Percentiles rank a stretch among this genome's conserved stretches.
phyloP scores from a whole-genome alignment of 2,329 filamentous ascomycete species.

The Xylaria sp. region DNA sequence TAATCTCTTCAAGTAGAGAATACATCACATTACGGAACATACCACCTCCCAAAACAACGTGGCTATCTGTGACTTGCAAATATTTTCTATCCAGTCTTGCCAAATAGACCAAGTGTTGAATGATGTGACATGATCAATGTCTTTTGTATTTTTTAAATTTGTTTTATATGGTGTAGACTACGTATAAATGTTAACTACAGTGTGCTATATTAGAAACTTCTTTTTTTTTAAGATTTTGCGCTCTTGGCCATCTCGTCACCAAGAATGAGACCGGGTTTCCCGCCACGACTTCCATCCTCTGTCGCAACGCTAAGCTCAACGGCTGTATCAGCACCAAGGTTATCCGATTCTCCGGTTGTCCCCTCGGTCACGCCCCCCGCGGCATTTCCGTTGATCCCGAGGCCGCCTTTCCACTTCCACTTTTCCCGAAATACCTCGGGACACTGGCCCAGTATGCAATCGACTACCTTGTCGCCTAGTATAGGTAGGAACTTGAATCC shows the following conservation, averaged over 20 bases:
- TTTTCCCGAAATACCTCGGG: conserved; percentile 64
- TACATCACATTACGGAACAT: conserved; percentile 32
- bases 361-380: conserved; percentile 59
- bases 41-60: neutral
- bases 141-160: neutral
- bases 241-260: conserved; percentile 47
- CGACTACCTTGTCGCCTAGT: conserved; percentile 70
- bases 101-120: neutral
- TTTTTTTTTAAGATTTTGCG: conserved; percentile 4
- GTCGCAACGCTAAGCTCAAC: conserved; percentile 57
- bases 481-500: conserved; percentile 77
- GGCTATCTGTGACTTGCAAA: neutral
- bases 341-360: neutral
- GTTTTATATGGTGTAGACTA: neutral
- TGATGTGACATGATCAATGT: neutral
- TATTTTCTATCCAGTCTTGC: neutral
- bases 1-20: conserved; percentile 38
- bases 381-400: neutral
- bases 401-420: conserved; percentile 69
- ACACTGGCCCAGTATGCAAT: conserved; percentile 62
- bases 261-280: conserved; percentile 59
- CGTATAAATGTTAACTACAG: neutral
- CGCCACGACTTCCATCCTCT: conserved; percentile 65
- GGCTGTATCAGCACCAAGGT: conserved; percentile 41
- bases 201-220: neutral